Base-by-base conservation (phyloP, 1,139 yeast genomes). In the Yamadazyma songkhlaensis region DNA sequence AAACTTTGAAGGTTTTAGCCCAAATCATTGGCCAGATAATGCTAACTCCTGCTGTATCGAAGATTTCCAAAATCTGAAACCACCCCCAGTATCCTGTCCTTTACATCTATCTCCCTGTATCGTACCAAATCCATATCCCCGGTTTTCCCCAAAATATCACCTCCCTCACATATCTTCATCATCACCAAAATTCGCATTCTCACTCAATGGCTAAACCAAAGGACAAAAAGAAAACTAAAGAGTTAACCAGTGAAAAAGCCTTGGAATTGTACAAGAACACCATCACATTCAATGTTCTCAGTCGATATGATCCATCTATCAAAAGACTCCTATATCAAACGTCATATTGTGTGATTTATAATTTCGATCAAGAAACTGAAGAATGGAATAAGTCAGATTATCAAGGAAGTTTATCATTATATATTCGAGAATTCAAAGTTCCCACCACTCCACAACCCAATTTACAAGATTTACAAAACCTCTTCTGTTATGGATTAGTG, bases 361-460 rank as follows among this genome's bases (percentile, higher is more conserved):
- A 80, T 54, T 79, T 77, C 64, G 80, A 81, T 49, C 72, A 76
- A 26, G 75, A 67, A 9, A 61, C 64, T 13, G 83, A 80, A 43
- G 89, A 84, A 52, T 90, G 97, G 96, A 76, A 76, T 36, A 87
- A 87, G 53, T 63, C 81, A 20, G 89, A 86, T 39, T 84, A 69
- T 51, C 90, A 83, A 54, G 97, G 97, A 4, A 81, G 92, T 0
- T 55, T 89, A 38, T 87, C 92, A 3, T 71, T 90, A 21, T 90
- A 90, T 57, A 75, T 86, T 14, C 67, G 96, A 42, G 78, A 78
- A 42, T 67, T 63, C 52, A 59, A 51, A 40, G 56, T 60, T 3
- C 69, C 64, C 3, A 43, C 46, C 5, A 54, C 62, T n/a, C 26
- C 29, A 3, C 15, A 29, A 13, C 26, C 26, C 8, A 49, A 60